Evolutionary conservation across 306 rosid species (phyloP), one percentile per base, ranked within the genome.

Genomic region (Rosa rugosa): DNA sequence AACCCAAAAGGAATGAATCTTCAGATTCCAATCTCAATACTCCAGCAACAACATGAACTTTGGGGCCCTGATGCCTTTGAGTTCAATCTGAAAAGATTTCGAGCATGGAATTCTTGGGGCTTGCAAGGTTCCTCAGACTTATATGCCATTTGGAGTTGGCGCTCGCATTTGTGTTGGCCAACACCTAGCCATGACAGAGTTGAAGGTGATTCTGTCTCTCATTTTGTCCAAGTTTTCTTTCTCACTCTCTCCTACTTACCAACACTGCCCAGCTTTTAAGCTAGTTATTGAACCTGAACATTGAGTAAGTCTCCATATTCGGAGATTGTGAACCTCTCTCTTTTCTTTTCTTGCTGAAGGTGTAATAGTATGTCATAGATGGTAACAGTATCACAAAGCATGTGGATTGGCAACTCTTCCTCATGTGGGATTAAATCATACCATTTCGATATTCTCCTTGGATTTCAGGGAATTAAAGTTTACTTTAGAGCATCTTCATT

Each of bases 1-100:
- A 36, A 56, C 75, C 90, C 93, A 1, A 82, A 89, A 76, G 96
- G 93, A 42, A 84, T 78, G 75, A 87, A 73, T 79, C 73, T 91
- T 60, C 85, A 86, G 75, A 87, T 89, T 77, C 90, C 96, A 5
- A 25, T 87, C 53, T 50, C 87, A 10, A 18, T 87, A 14, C 50
- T 89, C 67, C 90, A 85, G 18, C 93, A 74, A 4, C 85, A 83
- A 41, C 70, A 68, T 44, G 62, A 63, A 8, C 9, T 85, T 6
- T 87, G 91, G 94, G 92, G 91, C 0, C 67, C 81, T 47, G 83
- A 88, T 69, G 88, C 90, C 5, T 76, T 56, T 79, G 68, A 56
- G 8, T 91, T 89, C 85, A 81, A 89, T 69, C 92, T 88, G 0
- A 77, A 82, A 7, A 89, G 90, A 77, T 91, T 91, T 85, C 76